Conservation (phyloP, 1,139 yeast species). For the Geotrichum cucujoidarum region DNA sequence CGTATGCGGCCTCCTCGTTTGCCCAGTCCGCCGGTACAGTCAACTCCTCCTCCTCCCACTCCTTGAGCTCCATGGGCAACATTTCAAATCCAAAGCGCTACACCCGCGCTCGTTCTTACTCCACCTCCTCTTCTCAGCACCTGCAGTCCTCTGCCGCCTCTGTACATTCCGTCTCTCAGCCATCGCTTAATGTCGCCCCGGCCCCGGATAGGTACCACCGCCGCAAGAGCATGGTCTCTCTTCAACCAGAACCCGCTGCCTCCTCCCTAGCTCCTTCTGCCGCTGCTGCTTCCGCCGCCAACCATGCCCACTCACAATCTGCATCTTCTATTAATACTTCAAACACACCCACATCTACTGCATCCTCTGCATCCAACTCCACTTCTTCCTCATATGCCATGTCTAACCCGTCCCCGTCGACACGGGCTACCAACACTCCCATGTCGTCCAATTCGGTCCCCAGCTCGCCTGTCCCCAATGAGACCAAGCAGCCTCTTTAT, state of each 20-base stretch:
- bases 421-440: constrained; percentile 10
- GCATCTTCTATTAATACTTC: constrained; percentile 17
- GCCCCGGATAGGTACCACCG: constrained; percentile 35
- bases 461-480: constrained; percentile 6
- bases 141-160: constrained; percentile 3
- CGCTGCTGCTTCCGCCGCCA: not conserved
- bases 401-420: constrained; percentile 16
- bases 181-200: constrained; percentile 17
- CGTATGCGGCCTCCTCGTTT: constrained; percentile 1
- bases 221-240: constrained; percentile 23
- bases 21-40: constrained; percentile 7
- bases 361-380: constrained; percentile 16
- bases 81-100: not conserved
- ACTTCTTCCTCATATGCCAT: constrained; percentile 19
- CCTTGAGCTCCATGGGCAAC: constrained; percentile 9
- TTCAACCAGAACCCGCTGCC: too few relatives aligned
- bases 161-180: constrained; percentile 6
- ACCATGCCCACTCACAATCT: constrained; percentile 16
- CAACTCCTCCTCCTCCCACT: constrained; percentile 12
- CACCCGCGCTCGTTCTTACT: constrained; percentile 15
- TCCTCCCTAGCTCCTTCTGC: constrained; percentile 7
- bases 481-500: constrained; percentile 2
- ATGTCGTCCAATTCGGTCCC: constrained; percentile 11
- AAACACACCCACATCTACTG: constrained; percentile 16
- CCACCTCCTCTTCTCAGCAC: constrained; percentile 11